Evolutionary conservation across 83 land plant species (phyloP).

Genomic region (Picea mariana): DNA sequence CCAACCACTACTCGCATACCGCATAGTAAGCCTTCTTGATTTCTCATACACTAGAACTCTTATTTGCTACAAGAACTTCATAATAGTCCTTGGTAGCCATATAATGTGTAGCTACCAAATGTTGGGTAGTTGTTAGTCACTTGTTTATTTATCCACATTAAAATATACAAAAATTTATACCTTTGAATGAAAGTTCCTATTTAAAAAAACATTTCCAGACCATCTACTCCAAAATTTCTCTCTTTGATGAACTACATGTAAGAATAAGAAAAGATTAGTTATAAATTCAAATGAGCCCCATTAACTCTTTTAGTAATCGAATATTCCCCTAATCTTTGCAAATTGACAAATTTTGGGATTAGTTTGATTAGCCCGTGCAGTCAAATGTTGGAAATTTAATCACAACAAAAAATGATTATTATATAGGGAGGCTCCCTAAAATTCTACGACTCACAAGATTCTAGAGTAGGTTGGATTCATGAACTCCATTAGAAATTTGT

Average conservation of each 20-base stretch:
- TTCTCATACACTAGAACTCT: conserved; percentile 61
- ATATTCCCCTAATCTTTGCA: no score
- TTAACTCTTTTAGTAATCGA: no score
- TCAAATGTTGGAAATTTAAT: no score
- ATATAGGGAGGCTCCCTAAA: no score
- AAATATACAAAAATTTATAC: neutral
- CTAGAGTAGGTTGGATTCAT: no score
- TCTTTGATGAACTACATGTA: neutral
- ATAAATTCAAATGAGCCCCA: no score
- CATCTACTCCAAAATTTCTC: neutral
- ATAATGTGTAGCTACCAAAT: neutral
- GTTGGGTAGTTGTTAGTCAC: neutral
- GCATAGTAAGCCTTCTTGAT: conserved; percentile 89
- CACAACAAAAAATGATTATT: no score
- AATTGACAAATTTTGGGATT: no score
- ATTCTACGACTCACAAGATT: no score
- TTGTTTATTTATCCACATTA: neutral
- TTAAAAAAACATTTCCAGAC: neutral
- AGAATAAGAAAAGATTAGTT: neutral
- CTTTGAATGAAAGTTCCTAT: neutral
- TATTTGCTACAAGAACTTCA: conserved; percentile 75
- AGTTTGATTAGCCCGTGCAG: no score
- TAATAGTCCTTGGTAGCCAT: conserved; percentile 64
- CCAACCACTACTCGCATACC: conserved; percentile 31
- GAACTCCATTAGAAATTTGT: no score